Percentiles rank a stretch among this genome's conserved stretches.
These are phyloP conservation scores for Jimgerdemannia flammicorona DNA, from an alignment of 192 early-diverging fungal genomes.

Conservation along the genomic window DNA sequence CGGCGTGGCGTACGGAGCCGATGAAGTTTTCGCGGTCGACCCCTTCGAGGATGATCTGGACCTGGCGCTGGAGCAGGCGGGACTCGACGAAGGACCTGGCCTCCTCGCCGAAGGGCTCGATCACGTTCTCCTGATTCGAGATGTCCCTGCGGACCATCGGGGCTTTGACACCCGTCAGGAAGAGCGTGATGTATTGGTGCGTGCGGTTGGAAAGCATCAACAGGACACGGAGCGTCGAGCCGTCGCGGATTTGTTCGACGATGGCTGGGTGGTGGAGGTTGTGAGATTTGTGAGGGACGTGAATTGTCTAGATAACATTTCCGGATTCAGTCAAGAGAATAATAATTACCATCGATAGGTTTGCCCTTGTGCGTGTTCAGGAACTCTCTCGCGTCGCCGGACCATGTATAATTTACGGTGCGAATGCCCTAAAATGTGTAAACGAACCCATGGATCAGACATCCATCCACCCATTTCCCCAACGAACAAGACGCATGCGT, in stretches of 20 bases:
- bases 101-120: constrained; percentile 92
- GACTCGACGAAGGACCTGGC: constrained; percentile 90
- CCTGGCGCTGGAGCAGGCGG: constrained; percentile 87
- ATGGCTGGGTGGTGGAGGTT: constrained; percentile 47
- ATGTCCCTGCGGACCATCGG: constrained; percentile 73
- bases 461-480: not conserved
- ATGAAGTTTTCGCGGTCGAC: constrained; percentile 67
- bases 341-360: constrained; percentile 62
- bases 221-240: constrained; percentile 73
- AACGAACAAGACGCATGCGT: too few species aligned
- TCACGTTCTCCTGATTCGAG: constrained; percentile 62
- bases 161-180: constrained; percentile 82
- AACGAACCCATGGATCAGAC: not conserved
- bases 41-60: constrained; percentile 81
- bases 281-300: not conserved
- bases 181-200: constrained; percentile 73
- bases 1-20: constrained; percentile 76
- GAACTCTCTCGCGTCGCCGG: constrained; percentile 68
- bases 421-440: constrained; percentile 35
- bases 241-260: constrained; percentile 96
- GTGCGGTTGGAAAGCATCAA: constrained; percentile 54
- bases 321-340: not conserved
- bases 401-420: constrained; percentile 48
- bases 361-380: constrained; percentile 77
- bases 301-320: not conserved